Evolutionary conservation across 345 rosid species (phyloP).

Genomic region (Eucalyptus curtisii): DNA sequence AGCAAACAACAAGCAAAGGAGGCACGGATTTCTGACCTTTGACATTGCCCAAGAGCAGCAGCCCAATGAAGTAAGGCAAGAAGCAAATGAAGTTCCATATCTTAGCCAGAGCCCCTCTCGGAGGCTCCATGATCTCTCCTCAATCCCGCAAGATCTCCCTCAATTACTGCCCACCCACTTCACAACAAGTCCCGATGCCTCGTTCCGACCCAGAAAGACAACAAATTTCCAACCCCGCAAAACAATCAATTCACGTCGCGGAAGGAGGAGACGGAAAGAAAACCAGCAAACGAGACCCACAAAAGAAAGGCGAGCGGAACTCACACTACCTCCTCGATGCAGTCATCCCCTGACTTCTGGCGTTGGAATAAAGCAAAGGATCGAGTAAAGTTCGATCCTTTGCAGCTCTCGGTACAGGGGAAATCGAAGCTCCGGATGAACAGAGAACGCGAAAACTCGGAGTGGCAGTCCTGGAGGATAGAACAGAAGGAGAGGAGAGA

Average conservation of each 20-base stretch:
- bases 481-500: background rate
- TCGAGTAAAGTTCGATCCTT: background rate
- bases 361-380: background rate
- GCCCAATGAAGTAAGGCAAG: conserved; percentile 80
- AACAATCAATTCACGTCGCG: background rate
- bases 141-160: background rate
- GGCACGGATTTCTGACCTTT: conserved; percentile 31
- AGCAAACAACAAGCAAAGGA: background rate
- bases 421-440: background rate
- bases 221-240: background rate
- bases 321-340: background rate
- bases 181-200: background rate
- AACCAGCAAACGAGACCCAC: background rate
- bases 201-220: background rate
- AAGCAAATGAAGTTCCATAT: conserved; percentile 62
- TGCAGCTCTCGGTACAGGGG: background rate
- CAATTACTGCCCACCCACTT: background rate
- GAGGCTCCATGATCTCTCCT: conserved; percentile 57
- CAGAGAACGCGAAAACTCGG: background rate
- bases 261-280: background rate
- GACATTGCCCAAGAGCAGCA: conserved; percentile 59
- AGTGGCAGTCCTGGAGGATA: background rate
- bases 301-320: background rate
- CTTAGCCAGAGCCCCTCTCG: conserved; percentile 54
- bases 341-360: background rate